Conservation (phyloP, 2,329 filamentous ascomycete species). For the Sordariomycetes sp. region DNA sequence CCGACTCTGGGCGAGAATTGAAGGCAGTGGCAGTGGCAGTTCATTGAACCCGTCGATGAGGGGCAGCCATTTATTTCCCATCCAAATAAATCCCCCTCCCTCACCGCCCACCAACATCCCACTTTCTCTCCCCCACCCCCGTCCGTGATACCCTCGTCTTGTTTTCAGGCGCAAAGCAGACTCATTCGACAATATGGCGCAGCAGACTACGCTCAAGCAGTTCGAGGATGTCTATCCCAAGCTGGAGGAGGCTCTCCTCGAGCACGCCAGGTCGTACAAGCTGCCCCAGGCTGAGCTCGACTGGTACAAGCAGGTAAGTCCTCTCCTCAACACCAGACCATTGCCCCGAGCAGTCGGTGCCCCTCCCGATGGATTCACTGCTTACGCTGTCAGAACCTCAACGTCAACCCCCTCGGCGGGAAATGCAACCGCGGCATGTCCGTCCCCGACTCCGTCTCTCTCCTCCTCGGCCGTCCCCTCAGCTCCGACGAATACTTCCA, state of each 20-base stretch:
- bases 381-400: constrained; percentile 57
- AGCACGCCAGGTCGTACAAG: constrained; percentile 72
- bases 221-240: constrained; percentile 88
- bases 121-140: no score
- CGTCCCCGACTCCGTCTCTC: constrained; percentile 80
- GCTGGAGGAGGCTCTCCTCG: constrained; percentile 73
- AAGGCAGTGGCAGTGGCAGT: no score
- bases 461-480: constrained; percentile 65
- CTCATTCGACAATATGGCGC: constrained; percentile 37
- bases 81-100: no score
- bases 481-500: constrained; percentile 79
- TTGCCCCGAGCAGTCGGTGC: background rate
- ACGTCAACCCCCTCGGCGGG: constrained; percentile 82
- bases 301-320: constrained; percentile 74
- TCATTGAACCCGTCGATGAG: no score
- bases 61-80: no score
- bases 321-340: background rate
- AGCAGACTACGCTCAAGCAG: constrained; percentile 71
- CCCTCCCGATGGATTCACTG: constrained; percentile 1
- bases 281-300: constrained; percentile 70
- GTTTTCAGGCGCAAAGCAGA: background rate
- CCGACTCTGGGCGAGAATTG: no score
- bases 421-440: constrained; percentile 99
- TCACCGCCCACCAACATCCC: no score
- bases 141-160: no score